phyloP scores from a whole-genome alignment of 768 basidiomycete species.

The Epithele typhae region DNA sequence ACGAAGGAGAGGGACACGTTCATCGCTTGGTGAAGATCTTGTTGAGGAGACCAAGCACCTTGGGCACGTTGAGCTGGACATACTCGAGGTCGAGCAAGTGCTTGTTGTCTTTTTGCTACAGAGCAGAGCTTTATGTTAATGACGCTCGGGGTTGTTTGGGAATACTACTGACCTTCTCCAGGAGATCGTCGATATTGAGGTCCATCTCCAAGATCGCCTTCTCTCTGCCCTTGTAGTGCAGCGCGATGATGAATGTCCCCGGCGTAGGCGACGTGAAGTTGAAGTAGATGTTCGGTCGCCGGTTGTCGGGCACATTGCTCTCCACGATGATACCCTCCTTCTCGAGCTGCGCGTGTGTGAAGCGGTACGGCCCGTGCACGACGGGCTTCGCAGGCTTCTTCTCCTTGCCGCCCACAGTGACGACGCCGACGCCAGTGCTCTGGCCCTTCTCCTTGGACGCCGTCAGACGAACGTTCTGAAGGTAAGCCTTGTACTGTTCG shows the following conservation, averaged over 20 bases:
- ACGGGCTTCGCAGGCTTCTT: conserved; percentile 85
- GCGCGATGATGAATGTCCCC: conserved; percentile 96
- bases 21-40: conserved; percentile 90
- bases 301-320: conserved; percentile 98
- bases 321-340: conserved; percentile 99
- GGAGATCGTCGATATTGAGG: conserved; percentile 94
- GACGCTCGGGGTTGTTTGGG: too few species aligned
- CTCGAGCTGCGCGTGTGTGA: conserved; percentile 96
- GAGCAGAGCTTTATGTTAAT: background rate
- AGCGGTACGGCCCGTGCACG: conserved; percentile 92
- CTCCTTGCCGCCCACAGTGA: conserved; percentile 95
- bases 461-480: conserved; percentile 94
- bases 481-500: conserved; percentile 99
- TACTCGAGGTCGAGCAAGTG: conserved; percentile 96
- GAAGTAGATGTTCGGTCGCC: conserved; percentile 98
- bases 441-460: conserved; percentile 86
- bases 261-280: conserved; percentile 97
- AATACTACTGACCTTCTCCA: conserved; percentile 74
- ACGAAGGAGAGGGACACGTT: conserved; percentile 20
- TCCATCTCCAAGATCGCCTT: conserved; percentile 99
- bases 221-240: conserved; percentile 98
- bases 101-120: conserved; percentile 98
- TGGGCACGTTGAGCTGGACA: conserved; percentile 94
- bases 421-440: conserved; percentile 87
- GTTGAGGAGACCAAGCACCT: conserved; percentile 87